phyloP scores from a whole-genome alignment of 2,329 filamentous ascomycete species.

The Pestalotiopsis sp. region DNA sequence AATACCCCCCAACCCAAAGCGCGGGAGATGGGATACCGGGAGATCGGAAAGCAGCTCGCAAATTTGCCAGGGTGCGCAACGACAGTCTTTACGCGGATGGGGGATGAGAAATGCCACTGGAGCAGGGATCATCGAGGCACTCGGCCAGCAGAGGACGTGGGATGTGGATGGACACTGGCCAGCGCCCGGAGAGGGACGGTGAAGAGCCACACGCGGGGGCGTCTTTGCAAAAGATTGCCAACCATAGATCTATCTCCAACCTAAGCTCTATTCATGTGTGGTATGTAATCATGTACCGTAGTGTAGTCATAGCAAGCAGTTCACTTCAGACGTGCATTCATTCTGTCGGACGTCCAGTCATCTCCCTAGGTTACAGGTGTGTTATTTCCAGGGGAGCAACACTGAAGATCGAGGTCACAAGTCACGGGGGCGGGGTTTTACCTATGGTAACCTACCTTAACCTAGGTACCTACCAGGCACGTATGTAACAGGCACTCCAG shows the following conservation, averaged over 20 bases:
- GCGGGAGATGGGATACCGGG: slow-evolving; percentile 28
- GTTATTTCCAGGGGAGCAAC: too few relatives aligned
- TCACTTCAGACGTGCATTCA: neutral
- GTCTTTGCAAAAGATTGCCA: neutral
- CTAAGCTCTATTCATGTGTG: too few relatives aligned
- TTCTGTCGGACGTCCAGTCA: neutral
- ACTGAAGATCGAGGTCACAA: too few relatives aligned
- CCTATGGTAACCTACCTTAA: too few relatives aligned
- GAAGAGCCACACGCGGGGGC: slow-evolving; percentile 2
- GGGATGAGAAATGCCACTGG: slow-evolving; percentile 11
- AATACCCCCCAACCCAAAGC: neutral
- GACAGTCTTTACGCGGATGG: slow-evolving; percentile 6
- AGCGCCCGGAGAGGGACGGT: neutral
- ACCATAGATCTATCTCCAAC: too few relatives aligned
- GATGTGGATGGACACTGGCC: neutral
- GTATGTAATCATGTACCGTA: neutral
- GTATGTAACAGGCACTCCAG: too few relatives aligned
- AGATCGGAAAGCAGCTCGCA: slow-evolving; percentile 29
- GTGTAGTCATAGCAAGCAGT: neutral
- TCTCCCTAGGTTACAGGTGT: neutral
- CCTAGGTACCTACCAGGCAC: too few relatives aligned
- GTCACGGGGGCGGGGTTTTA: too few relatives aligned
- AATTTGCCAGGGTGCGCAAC: slow-evolving; percentile 8
- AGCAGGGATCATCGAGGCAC: slow-evolving; percentile 13
- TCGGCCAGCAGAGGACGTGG: slow-evolving; percentile 2